Evolutionary conservation across 768 basidiomycete genomes (phyloP).

Genomic region (Nidularia sp.): DNA sequence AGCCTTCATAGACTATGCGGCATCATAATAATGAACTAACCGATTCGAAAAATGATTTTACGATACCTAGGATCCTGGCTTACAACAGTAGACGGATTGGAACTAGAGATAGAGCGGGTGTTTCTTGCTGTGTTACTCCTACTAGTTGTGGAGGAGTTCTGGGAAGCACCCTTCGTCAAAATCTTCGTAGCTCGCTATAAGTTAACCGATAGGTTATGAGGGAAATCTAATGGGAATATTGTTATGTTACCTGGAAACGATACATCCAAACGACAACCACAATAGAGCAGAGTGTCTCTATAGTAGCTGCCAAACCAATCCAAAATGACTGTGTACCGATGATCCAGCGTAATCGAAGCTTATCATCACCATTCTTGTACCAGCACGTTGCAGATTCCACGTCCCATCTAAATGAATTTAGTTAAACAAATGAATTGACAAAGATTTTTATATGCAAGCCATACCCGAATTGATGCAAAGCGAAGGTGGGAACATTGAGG

Average conservation of each 20-base stretch:
- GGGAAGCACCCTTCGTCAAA: not conserved
- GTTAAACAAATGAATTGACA: too few relatives aligned
- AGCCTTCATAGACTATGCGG: not conserved
- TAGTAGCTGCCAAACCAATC: slow-evolving; percentile 12
- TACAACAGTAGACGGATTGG: not conserved
- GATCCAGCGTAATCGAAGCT: slow-evolving; percentile 13
- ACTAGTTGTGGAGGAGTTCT: not conserved
- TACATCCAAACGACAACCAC: slow-evolving; percentile 13
- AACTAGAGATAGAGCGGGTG: not conserved
- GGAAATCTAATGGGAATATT: not conserved
- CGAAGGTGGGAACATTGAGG: slow-evolving; percentile 13
- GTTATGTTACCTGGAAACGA: slow-evolving; percentile 9
- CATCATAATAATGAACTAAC: slow-evolving; percentile 3
- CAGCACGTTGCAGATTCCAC: slow-evolving; percentile 13
- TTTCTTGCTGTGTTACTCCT: not conserved
- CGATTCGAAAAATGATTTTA: slow-evolving; percentile 9
- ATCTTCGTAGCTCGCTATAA: not conserved
- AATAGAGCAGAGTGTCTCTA: slow-evolving; percentile 12
- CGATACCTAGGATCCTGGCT: slow-evolving; percentile 5
- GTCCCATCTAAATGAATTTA: slow-evolving; percentile 8
- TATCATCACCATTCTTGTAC: slow-evolving; percentile 11
- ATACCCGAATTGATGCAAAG: slow-evolving; percentile 17
- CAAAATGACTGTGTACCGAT: slow-evolving; percentile 20
- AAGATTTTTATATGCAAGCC: not conserved
- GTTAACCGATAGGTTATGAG: not conserved